Base-by-base conservation (phyloP, 768 basidiomycete species). In the Rhizopogon vesiculosus region DNA sequence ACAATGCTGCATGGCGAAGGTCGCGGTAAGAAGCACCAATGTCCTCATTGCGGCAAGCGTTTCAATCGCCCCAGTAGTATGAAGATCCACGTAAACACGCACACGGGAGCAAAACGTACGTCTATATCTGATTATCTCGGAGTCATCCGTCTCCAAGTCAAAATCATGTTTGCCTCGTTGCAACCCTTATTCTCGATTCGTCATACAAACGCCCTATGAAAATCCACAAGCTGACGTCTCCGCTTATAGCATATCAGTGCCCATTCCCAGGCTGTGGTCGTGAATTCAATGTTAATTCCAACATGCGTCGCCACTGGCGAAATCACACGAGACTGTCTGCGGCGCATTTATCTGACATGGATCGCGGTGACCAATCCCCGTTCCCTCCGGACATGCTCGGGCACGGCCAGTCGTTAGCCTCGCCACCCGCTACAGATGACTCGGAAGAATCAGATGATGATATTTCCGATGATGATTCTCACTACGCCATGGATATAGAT, bases 281-380 rank as follows among this genome's bases (percentile, higher is more conserved):
- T 35, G 81, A 86, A 56, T 91, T 91, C 71, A 91, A 89, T 59
- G 90, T 90, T 45, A 89, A 89, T 65, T 89, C 87, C 0, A 92
- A 91, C 67, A 91, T 91, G 89, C 79, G 89, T 31, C 76, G 89
- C 5, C 89, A 91, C 62, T 85, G 83, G 65, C 76, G 87, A 44
- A 90, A 87, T 66, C 88, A 91, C 58, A 71, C 68, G 51, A 69
- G 62, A 48, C 61, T 61, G 0, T 57, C 69, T 22, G 49, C 61
- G 8, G 65, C 59, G 50, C 43, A 69, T 0, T 59, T 63, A 0
- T 45, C 22, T 42, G 69, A 70, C 53, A 54, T 49, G 28, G 49
- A 58, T 22, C 53, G 40, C 40, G 59, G 50, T 45, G 61, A 61
- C 38, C 38, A 54, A 33, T 42, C 45, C n/a, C 64, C 16, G 48